Conservation (phyloP, 2,329 filamentous ascomycete species). For the Akanthomyces uredinophilus region DNA sequence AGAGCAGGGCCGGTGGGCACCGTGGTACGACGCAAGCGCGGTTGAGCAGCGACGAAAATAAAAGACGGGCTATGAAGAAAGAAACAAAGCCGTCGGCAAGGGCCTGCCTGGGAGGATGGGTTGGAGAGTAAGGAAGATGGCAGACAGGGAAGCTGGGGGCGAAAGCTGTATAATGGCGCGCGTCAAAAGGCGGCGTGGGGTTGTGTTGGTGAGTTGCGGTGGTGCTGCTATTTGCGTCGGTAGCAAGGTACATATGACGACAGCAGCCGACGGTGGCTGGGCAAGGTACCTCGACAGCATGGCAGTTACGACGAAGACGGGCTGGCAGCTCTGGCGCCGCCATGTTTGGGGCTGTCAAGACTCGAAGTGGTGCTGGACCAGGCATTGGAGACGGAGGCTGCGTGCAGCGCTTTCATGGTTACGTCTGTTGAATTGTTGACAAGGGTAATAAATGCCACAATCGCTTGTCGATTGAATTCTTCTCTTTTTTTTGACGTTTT, state of each 20-base stretch:
- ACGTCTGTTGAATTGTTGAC: background rate
- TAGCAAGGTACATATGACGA: background rate
- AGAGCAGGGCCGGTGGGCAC: background rate
- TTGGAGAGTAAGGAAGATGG: conserved; percentile 1
- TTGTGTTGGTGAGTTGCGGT: conserved; percentile 12
- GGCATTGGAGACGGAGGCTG: background rate
- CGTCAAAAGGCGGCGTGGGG: conserved; percentile 14
- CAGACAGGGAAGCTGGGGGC: conserved; percentile 9
- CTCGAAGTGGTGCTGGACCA: no score
- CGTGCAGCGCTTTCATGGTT: background rate
- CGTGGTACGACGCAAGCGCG: conserved; percentile 1
- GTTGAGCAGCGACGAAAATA: background rate
- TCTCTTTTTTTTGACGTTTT: background rate
- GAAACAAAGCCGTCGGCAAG: conserved; percentile 10
- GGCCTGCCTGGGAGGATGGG: conserved; percentile 7
- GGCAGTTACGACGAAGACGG: background rate
- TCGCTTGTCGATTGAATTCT: no score
- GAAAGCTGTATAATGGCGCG: conserved; percentile 15
- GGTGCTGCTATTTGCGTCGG: background rate
- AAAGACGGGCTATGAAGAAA: background rate
- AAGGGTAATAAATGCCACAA: no score
- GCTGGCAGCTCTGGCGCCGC: background rate
- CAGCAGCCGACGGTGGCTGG: background rate
- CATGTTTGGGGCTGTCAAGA: background rate
- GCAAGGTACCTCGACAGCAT: background rate